Percentiles rank a stretch among this genome's conserved stretches.
phyloP scores from a whole-genome alignment of 192 early-diverging fungal species.

The Coemansia sp. region DNA sequence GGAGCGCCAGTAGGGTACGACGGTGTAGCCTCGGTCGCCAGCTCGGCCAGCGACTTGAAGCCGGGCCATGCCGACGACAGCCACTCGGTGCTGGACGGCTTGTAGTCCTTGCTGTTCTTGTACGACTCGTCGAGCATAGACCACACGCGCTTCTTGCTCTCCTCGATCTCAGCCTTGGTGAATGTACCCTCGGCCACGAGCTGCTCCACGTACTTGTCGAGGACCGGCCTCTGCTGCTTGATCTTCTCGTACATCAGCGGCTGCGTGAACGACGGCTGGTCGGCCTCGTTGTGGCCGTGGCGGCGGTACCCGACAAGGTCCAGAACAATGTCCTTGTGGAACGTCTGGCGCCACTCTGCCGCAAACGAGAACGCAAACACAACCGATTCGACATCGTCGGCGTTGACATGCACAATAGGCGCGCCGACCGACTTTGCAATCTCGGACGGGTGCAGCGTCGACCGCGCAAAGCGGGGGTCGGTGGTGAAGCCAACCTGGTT shows the following conservation, averaged over 20 bases:
- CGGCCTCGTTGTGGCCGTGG: slow-evolving; percentile 98
- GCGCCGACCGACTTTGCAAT: slow-evolving; percentile 95
- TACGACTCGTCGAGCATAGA: slow-evolving; percentile 90
- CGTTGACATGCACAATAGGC: slow-evolving; percentile 98
- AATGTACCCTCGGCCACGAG: slow-evolving; percentile 82
- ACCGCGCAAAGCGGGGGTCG: slow-evolving; percentile 91
- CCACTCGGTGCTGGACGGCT: slow-evolving; percentile 90
- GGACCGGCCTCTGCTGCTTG: slow-evolving; percentile 76
- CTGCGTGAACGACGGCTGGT: slow-evolving; percentile 98
- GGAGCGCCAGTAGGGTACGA: slow-evolving; percentile 70
- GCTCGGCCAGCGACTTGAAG: slow-evolving; percentile 75
- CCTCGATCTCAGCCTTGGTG: slow-evolving; percentile 77
- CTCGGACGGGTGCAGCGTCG: slow-evolving; percentile 95
- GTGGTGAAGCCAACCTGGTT: slow-evolving; percentile 99
- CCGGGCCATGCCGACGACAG: slow-evolving; percentile 92
- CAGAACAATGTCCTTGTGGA: slow-evolving; percentile 95
- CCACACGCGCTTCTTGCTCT: slow-evolving; percentile 92
- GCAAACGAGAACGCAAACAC: slow-evolving; percentile 93
- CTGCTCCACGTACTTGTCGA: slow-evolving; percentile 83
- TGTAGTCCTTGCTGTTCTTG: slow-evolving; percentile 83
- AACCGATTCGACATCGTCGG: slow-evolving; percentile 96
- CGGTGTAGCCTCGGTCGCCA: slow-evolving; percentile 66
- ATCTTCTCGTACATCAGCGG: slow-evolving; percentile 96
- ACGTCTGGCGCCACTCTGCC: slow-evolving; percentile 92
- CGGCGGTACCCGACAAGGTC: slow-evolving; percentile 97